Percentiles rank a stretch among this genome's conserved stretches.
These are phyloP conservation scores for Colletotrichum melonis DNA, from an alignment of 2,329 filamentous ascomycete genomes.

Conservation along the genomic window DNA sequence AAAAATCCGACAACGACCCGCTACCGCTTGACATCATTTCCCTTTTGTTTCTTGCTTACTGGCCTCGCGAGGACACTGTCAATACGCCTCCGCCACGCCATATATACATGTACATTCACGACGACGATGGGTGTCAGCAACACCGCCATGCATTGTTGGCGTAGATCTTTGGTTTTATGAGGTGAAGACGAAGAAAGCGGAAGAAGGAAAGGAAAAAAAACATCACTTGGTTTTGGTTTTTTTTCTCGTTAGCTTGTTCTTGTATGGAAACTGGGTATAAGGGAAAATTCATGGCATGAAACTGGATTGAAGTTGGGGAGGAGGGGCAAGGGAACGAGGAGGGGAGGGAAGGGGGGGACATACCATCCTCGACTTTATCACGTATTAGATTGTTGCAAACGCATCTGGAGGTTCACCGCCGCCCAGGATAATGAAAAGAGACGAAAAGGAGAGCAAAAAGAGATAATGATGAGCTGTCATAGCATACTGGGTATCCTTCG, in stretches of 20 bases:
- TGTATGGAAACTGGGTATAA: neutral
- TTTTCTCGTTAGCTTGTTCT: neutral
- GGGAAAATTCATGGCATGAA: neutral
- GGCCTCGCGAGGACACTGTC: constrained; percentile 13
- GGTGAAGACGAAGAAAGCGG: neutral
- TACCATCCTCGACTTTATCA: neutral
- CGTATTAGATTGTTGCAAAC: constrained; percentile 22
- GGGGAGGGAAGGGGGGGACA: neutral
- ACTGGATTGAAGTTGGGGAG: neutral
- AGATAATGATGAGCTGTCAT: neutral
- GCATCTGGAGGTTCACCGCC: constrained; percentile 14
- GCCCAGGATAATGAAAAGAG: constrained; percentile 21
- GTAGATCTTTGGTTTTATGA: constrained; percentile 23
- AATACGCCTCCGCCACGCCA: constrained; percentile 13
- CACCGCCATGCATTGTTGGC: constrained; percentile 24
- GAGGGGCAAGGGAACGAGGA: neutral
- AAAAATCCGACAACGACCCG: neutral
- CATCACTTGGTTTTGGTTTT: neutral
- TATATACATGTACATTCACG: constrained; percentile 26
- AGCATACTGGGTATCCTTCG: too few species aligned
- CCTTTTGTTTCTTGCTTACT: neutral
- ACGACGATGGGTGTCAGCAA: constrained; percentile 2
- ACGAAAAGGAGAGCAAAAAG: neutral
- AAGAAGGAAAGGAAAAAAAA: neutral
- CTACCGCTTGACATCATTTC: neutral